Base-by-base conservation (phyloP, 169 alveolate genomes). In the Eimeria necatrix region DNA sequence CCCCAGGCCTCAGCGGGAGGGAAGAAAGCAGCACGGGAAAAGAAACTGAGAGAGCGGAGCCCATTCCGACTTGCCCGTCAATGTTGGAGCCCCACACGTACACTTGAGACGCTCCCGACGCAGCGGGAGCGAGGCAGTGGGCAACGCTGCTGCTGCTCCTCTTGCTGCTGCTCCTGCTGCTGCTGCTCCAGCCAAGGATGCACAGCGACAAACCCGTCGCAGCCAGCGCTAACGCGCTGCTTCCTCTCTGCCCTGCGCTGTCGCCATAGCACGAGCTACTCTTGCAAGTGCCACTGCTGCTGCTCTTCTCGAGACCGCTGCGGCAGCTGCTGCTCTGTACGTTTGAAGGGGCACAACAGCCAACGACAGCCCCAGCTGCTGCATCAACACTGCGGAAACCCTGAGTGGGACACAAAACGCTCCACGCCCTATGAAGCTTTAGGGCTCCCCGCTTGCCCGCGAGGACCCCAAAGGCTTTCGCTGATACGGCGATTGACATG, bases 41-140 rank as follows among this genome's bases (percentile, higher is more conserved):
- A 1, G 94, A 16, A 22, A 56, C 89, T 4, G 89, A 71, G n/a
- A 90, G 56, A 22, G 60, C 85, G 12, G 90, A 76, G 32, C 95
- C 93, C n/a, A 84, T 74, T 6, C 96, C 96, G 52, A 94, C 61
- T 56, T 94, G 96, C 59, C 96, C 96, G 78, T 94, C 91, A 49
- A 94, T 61, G 78, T 92, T 92, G 91, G 91, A 41, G 32, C 96
- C 96, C 96, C 96, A 94, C 90, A 84, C 80, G 91, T 68, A 94
- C 73, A 93, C 68, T 5, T 24, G 61, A 49, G 89, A 60, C 3
- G 80, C 61, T 26, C 90, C 41, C 22, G 68, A 4, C 20, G 91
- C 2, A 10, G 53, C 4, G 49, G 59, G 22, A 32, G 91, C 2
- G 56, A 74, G 52, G 56, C 91, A 83, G 26, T 26, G 76, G 10